Evolutionary conservation across 345 rosid genomes (phyloP).

Genomic region (Balakata baccata): DNA sequence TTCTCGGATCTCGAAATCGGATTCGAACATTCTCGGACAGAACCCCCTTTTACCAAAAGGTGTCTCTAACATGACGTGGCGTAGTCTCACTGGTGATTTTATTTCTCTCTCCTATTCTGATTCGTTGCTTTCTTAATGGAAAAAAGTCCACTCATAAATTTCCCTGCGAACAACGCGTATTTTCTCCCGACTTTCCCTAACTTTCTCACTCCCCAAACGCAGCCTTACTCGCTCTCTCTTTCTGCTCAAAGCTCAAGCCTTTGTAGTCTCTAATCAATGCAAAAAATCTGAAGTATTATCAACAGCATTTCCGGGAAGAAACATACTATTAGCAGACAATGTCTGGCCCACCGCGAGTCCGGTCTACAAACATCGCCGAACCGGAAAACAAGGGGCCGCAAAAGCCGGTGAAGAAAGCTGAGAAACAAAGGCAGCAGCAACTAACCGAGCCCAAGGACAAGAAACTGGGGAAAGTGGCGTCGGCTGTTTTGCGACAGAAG

Average conservation of each 20-base stretch:
- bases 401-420: constrained; percentile 34
- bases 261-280: background rate
- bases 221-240: background rate
- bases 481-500: constrained; percentile 16
- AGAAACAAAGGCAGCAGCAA: constrained; percentile 31
- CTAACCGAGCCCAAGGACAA: constrained; percentile 35
- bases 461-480: constrained; percentile 22
- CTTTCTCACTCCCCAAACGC: constrained; percentile 9
- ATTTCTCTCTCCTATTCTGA: background rate
- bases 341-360: constrained; percentile 59
- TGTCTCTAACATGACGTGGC: constrained; percentile 8
- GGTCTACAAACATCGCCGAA: constrained; percentile 43
- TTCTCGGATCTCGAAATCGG: background rate
- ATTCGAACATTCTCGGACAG: background rate
- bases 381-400: constrained; percentile 55
- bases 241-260: background rate
- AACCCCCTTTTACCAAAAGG: background rate
- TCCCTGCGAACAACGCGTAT: background rate
- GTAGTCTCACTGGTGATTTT: background rate
- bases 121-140: background rate
- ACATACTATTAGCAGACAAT: constrained; percentile 24
- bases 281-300: background rate
- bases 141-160: background rate
- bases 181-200: constrained; percentile 5
- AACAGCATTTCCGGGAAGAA: constrained; percentile 3